A percentile compares a stretch with the other conserved stretches of the same genome.
Evolutionary conservation across 441 rosid species (phyloP).

Genomic region (Euphorbia corollata): DNA sequence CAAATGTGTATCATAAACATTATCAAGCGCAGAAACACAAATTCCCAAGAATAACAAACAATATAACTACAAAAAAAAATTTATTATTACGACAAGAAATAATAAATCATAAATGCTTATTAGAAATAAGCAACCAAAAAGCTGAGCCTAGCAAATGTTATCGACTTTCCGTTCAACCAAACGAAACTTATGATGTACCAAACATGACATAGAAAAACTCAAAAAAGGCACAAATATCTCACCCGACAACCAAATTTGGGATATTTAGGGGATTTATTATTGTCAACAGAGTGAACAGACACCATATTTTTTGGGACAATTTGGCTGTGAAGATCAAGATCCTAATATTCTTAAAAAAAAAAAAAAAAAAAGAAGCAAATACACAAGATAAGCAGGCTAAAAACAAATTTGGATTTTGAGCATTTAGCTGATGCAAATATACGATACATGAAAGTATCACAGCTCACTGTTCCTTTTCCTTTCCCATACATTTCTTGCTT

Average conservation of each 20-base stretch:
- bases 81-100: neutral
- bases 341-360: too few species aligned
- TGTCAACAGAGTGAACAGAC: too few species aligned
- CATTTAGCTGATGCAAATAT: constrained; percentile 19
- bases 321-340: neutral
- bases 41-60: neutral
- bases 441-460: constrained; percentile 4
- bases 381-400: neutral
- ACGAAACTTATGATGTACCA: too few species aligned
- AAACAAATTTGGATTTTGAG: constrained; percentile 3
- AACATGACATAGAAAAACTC: too few species aligned
- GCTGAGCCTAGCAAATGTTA: neutral
- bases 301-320: neutral
- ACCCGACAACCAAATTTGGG: neutral
- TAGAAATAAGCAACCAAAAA: neutral
- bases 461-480: neutral
- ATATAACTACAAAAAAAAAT: neutral
- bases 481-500: neutral
- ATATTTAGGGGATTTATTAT: neutral
- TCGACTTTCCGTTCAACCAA: constrained; percentile 2
- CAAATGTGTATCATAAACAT: too few species aligned
- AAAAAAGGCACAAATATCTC: neutral
- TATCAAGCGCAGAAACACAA: neutral
- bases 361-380: neutral
- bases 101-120: neutral